Base-by-base conservation (phyloP, 1,284 basidiomycete species). In the Termitomyces sp. region DNA sequence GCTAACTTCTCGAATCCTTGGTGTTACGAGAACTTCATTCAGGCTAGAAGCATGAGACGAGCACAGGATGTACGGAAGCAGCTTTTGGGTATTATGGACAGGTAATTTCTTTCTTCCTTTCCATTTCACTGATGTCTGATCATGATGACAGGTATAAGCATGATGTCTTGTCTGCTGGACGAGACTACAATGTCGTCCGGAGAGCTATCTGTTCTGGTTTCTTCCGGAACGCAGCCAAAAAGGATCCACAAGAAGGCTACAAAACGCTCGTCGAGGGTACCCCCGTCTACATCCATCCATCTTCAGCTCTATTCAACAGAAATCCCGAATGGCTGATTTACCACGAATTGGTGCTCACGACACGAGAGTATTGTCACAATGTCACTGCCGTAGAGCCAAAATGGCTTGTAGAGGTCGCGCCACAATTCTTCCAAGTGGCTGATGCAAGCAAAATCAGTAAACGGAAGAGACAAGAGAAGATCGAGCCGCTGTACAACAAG, bases 41-140 rank as follows among this genome's bases (percentile, higher is more conserved):
- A 99, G 69, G 94, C 93, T 9, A 81, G 97, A 66, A 95, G 93
- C 60, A 92, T 99, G 91, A 81, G 92, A 55, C 81, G 95, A n/a
- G 97, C 95, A 3, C 94, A 97, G 69, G 96, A 99, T 75, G 93
- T 99, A 9, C 78, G 96, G 51, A 99, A 98, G 67, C 96, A 99
- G 72, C 74, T 99, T 52, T 77, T 98, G 42, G 96, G 96, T 55
- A 99, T 99, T 68, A 99, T 99, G 96, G 96, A 99, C 67, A 80
- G 97, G 81, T 90, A 76, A 61, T 79, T 73, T 33, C 24, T 37
- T 46, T 30, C 33, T 5, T 13, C 46, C 34, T 28, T n/a, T 35
- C 9, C 21, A 21, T 14, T 28, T 56, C 19, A 60, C 31, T 38
- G 64, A 24, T 68, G 60, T 48, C 47, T 68, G 16, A 70, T 60